Base-by-base conservation (phyloP, 179 eudicot species). In the Silene noctiflora region DNA sequence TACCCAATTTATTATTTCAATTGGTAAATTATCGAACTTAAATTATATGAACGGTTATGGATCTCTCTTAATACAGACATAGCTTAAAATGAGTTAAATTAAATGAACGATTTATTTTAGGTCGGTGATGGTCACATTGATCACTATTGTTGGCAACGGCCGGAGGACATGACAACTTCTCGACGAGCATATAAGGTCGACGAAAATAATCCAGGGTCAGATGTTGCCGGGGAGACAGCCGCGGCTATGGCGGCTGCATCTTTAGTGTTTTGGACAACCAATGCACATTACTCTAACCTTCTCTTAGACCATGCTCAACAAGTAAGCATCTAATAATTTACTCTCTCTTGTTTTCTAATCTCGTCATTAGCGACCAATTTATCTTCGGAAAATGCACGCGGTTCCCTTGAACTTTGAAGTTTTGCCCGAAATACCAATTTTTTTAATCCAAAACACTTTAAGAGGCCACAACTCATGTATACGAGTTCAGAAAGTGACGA, bases 111-210 rank as follows among this genome's bases (percentile, higher is more conserved):
- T 48, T 48, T 48, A 2, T 44, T 48, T 48, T 48, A 91, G 96
- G 96, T 91, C 67, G 94, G 97, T 13, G 97, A 91, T 19, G 97
- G 92, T 1, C 78, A 83, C 71, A 87, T 89, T 0, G 97, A 91
- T 62, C 97, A 91, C 79, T 87, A 88, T 67, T 91, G 97, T 21
- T 91, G 97, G 97, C 94, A 90, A 77, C 81, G 94, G 53, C 92
- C 94, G 12, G 94, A 91, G 83, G 97, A 91, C 80, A 90, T 91
- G 97, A 88, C 92, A 42, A 91, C 97, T 0, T 90, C 97, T 8
- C 88, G 97, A 17, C 88, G 77, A 61, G 92, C 97, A 3, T 89
- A 84, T 81, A 87, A 90, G 83, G 27, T 91, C 25, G 97, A 91
- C 74, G 87, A 87, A 77, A 77, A 80, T 17, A 81, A 89, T 46